Conservation (phyloP, 2,329 filamentous ascomycete genomes). For the Apiospora marii region DNA sequence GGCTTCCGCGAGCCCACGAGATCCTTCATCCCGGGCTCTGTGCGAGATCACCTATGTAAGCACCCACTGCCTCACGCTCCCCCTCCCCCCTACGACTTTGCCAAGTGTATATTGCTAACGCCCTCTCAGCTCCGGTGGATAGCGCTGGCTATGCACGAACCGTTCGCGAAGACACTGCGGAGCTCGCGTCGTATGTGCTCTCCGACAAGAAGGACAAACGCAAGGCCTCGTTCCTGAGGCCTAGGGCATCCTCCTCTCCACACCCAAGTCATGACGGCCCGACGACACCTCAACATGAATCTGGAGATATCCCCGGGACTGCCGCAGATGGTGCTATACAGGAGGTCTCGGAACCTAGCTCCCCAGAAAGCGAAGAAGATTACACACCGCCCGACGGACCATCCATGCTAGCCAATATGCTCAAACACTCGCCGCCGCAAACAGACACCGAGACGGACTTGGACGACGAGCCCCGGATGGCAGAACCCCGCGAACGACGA, state of each 20-base stretch:
- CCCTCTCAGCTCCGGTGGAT: conserved; percentile 62
- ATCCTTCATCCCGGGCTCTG: conserved; percentile 74
- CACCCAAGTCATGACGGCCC: conserved; percentile 39
- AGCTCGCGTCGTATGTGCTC: conserved; percentile 83
- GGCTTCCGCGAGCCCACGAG: conserved; percentile 71
- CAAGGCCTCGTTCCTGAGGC: conserved; percentile 55
- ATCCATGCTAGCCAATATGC: conserved; percentile 54
- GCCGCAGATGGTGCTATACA: conserved; percentile 37
- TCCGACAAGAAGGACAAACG: conserved; percentile 63
- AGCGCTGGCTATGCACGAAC: conserved; percentile 78
- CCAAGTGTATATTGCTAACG: conserved; percentile 28
- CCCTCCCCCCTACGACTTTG: conserved; percentile 6
- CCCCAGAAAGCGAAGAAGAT: conserved; percentile 33
- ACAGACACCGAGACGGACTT: conserved; percentile 25
- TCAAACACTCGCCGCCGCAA: conserved; percentile 57
- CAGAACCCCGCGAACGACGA: not conserved
- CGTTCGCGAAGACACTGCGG: conserved; percentile 86
- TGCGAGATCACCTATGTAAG: conserved; percentile 66
- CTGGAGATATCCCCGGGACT: conserved; percentile 29
- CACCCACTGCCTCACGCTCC: conserved; percentile 27
- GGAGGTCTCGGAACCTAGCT: conserved; percentile 41
- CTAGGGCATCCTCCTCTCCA: conserved; percentile 46
- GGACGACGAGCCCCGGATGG: not conserved
- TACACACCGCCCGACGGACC: conserved; percentile 36
- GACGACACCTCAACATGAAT: conserved; percentile 28